Conservation (phyloP, 163 green algal genomes). For the Chlorella variabilis region DNA sequence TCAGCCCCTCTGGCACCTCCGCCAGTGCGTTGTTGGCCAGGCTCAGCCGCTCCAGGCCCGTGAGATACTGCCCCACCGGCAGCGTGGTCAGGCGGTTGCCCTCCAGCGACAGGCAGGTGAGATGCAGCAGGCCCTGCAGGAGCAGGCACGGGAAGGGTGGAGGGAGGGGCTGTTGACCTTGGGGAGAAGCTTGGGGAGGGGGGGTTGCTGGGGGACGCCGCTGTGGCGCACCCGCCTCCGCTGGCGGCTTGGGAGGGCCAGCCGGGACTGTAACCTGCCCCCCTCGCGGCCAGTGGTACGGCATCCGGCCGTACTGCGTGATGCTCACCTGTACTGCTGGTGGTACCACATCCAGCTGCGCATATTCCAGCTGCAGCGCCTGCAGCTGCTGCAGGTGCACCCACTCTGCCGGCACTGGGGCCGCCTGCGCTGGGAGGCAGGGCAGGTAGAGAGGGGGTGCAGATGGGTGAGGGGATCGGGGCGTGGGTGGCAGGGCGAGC, state of each 20-base stretch:
- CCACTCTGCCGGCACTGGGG: neutral
- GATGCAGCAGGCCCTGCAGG: neutral
- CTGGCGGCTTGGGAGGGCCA: too few relatives aligned
- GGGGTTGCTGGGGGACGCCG: too few relatives aligned
- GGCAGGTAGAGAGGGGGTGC: too few relatives aligned
- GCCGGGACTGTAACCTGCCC: too few relatives aligned
- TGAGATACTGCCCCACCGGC: conserved; percentile 1
- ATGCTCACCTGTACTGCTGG: conserved; percentile 4
- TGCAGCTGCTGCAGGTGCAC: conserved; percentile 3
- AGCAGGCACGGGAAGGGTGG: too few relatives aligned
- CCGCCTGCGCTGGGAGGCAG: too few relatives aligned
- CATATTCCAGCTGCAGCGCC: conserved; percentile 14
- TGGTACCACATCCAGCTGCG: conserved; percentile 1
- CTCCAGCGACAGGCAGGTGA: conserved; percentile 11
- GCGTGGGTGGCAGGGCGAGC: too few relatives aligned
- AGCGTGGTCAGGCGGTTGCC: conserved; percentile 22
- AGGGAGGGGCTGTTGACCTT: neutral
- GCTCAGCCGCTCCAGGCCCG: neutral
- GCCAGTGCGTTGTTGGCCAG: conserved; percentile 1
- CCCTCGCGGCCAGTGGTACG: too few relatives aligned
- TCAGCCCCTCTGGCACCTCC: conserved; percentile 5
- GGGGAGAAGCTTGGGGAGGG: neutral
- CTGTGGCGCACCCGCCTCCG: too few relatives aligned
- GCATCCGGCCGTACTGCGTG: too few relatives aligned
- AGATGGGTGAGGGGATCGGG: neutral